Evolutionary conservation across 176 grass and related monocot species (phyloP), one percentile per base, ranked within the genome.

Genomic region (Ampelocalamus luodianensis): DNA sequence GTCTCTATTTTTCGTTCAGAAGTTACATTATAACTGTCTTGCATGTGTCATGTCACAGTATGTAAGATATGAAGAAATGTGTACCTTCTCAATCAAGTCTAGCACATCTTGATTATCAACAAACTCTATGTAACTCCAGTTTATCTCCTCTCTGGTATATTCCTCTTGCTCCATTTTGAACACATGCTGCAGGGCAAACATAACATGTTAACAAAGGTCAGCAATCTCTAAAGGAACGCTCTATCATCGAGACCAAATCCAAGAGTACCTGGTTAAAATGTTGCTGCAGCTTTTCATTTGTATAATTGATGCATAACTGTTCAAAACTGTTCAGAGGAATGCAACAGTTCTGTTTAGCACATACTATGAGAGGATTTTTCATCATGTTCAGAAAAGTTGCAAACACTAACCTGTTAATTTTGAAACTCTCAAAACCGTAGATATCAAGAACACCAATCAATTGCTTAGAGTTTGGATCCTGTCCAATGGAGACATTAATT

Each of bases 81-180:
- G 27, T 89, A 97, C 97, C 93, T 99, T 99, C 88, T 99, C 97
- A 72, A 99, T 99, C 74, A 99, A 92, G 82, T 99, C 97, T 65
- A 99, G 78, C 62, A 99, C 93, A 82, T 99, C 97, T 89, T 99
- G 93, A 87, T 99, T 99, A 89, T 99, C 97, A 89, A 99, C 88
- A 91, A 99, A 99, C 50, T 99, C 97, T 49, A 99, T 99, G 82
- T 99, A 99, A 92, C 97, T 99, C 97, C 97, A 99, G 86, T 99
- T 50, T 85, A 99, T 99, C 86, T 92, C 93, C 87, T 99, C 97
- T 80, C 91, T 96, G 26, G 97, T 92, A 84, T 96, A 99, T 72
- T 99, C 96, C 74, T 98, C 96, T 84, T 98, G 96, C 87, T 98
- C 96, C 96, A 98, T 98, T 98, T 98, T 98, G 88, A 98, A 98